Conservation (phyloP, 345 rosid genomes). For the Arabis alpina region DNA sequence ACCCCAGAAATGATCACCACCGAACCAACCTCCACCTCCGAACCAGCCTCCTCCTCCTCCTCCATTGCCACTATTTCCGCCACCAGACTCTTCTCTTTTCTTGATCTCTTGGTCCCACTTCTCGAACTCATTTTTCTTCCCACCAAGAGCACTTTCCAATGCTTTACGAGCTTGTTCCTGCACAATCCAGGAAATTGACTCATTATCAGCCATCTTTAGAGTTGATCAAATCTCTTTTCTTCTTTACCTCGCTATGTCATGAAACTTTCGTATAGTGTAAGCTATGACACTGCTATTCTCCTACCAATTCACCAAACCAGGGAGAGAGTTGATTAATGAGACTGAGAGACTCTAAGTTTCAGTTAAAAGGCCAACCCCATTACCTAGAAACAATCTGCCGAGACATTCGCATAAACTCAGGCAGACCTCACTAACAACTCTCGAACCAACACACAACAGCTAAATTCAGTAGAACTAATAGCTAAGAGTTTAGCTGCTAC, state of each 20-base stretch:
- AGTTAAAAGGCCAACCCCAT: background rate
- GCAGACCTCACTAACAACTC: too few species aligned
- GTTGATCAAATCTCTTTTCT: background rate
- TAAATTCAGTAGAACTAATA: background rate
- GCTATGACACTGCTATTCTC: background rate
- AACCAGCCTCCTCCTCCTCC: constrained; percentile 92
- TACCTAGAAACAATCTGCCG: too few species aligned
- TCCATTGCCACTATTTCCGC: constrained; percentile 61
- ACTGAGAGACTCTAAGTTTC: background rate
- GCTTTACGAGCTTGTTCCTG: constrained; percentile 93
- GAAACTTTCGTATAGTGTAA: too few species aligned
- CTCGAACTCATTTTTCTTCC: constrained; percentile 81
- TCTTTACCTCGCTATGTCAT: too few species aligned
- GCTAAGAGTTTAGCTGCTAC: background rate
- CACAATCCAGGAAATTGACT: constrained; percentile 5
- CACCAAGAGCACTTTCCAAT: constrained; percentile 88
- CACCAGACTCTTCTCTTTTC: constrained; percentile 81
- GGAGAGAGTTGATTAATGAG: background rate
- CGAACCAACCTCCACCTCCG: constrained; percentile 87
- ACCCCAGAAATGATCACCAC: constrained; percentile 75
- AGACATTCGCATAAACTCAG: too few species aligned
- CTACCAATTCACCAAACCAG: background rate
- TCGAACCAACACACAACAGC: background rate
- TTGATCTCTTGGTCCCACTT: constrained; percentile 87
- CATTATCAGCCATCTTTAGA: constrained; percentile 14